These are phyloP conservation scores for Paspalum notatum DNA, from an alignment of 176 grass and related monocot genomes.

Conservation along the genomic window DNA sequence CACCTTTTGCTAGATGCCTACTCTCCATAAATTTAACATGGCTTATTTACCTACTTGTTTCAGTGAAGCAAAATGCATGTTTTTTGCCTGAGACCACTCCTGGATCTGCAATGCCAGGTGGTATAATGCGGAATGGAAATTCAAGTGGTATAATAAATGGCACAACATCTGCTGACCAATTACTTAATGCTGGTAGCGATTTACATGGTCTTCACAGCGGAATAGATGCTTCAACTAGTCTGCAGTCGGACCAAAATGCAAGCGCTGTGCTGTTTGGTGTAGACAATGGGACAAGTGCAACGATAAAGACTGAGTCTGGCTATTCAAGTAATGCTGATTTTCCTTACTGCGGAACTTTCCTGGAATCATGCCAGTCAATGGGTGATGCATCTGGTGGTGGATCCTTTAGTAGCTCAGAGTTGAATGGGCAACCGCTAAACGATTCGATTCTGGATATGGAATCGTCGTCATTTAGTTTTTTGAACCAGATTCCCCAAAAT, in stretches of 20 bases:
- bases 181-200: conserved; percentile 65
- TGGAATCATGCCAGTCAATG: conserved; percentile 80
- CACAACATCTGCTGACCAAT: conserved; percentile 52
- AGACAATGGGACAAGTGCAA: conserved; percentile 49
- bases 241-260: conserved; percentile 58
- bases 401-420: conserved; percentile 89
- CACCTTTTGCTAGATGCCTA: not conserved
- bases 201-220: conserved; percentile 55
- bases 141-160: conserved; percentile 59
- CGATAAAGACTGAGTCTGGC: conserved; percentile 78
- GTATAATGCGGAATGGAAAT: conserved; percentile 64
- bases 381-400: conserved; percentile 89
- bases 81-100: conserved; percentile 63
- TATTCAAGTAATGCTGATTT: conserved; percentile 85
- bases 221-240: conserved; percentile 49
- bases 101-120: conserved; percentile 52
- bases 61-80: conserved; percentile 81
- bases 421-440: conserved; percentile 78
- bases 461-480: conserved; percentile 72
- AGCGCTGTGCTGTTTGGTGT: conserved; percentile 58
- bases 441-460: conserved; percentile 85
- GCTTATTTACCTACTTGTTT: conserved; percentile 43
- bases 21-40: conserved; percentile 27
- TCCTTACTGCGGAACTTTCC: conserved; percentile 70
- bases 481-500: conserved; percentile 82